Percentiles rank a stretch among this genome's conserved stretches.
phyloP scores from a whole-genome alignment of 176 grass and related monocot species.

The Aechmea fasciata region DNA sequence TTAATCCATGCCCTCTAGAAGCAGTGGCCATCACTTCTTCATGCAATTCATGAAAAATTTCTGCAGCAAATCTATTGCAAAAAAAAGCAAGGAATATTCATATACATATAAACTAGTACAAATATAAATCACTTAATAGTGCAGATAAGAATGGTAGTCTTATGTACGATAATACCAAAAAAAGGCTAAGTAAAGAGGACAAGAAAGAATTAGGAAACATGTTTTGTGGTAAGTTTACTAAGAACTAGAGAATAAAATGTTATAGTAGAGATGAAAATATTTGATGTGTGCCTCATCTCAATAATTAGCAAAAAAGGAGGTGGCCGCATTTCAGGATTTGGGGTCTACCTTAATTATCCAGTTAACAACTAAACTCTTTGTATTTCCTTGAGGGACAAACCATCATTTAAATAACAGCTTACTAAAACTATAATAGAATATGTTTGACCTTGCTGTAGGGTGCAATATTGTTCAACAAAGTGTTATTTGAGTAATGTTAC shows the following conservation, averaged over 20 bases:
- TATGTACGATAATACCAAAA: neutral
- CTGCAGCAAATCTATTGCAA: conserved; percentile 70
- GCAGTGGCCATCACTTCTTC: conserved; percentile 85
- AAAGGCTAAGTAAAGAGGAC: neutral
- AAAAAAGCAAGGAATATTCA: conserved; percentile 10
- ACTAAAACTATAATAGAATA: too few relatives aligned
- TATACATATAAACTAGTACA: conserved; percentile 8
- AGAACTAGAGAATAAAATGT: neutral
- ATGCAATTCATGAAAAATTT: conserved; percentile 93
- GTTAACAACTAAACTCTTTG: too few relatives aligned
- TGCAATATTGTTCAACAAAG: too few relatives aligned
- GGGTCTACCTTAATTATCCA: too few relatives aligned
- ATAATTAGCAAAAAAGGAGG: too few relatives aligned
- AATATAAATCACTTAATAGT: neutral
- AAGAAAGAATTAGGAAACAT: neutral
- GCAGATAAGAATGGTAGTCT: conserved; percentile 1
- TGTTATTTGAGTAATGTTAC: too few relatives aligned
- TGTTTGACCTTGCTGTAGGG: too few relatives aligned
- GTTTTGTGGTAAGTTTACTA: neutral
- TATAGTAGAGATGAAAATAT: neutral
- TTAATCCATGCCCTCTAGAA: conserved; percentile 81
- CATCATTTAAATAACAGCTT: too few relatives aligned
- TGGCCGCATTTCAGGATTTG: too few relatives aligned
- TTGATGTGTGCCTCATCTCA: too few relatives aligned
- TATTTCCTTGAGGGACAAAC: too few relatives aligned